phyloP scores from a whole-genome alignment of 306 rosid genomes.

The Acacia melanoxylon region DNA sequence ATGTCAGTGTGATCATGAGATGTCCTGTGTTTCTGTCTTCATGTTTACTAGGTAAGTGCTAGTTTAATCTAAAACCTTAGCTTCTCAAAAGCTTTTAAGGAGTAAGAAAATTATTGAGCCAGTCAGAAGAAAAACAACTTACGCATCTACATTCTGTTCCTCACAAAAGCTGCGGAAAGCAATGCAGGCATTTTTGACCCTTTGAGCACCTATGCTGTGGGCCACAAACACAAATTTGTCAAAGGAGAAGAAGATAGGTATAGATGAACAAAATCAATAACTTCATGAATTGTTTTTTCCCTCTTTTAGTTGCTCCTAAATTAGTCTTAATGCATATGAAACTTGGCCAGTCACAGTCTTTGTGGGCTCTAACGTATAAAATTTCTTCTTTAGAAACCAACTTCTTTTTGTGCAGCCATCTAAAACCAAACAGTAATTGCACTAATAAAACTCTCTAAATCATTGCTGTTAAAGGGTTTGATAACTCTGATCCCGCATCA shows the following conservation, averaged over 20 bases:
- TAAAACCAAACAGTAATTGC: not conserved
- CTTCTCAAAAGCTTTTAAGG: not conserved
- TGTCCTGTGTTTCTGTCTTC: not conserved
- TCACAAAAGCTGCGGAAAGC: conserved; percentile 84
- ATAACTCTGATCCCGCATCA: conserved; percentile 2
- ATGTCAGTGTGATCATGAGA: not conserved
- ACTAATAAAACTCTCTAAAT: conserved; percentile 1
- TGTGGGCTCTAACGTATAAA: not conserved
- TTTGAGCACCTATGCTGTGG: conserved; percentile 86
- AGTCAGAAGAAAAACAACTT: conserved; percentile 45
- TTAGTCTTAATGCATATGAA: not conserved
- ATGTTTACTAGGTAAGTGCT: not conserved
- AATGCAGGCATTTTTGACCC: conserved; percentile 83
- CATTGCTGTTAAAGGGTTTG: not conserved
- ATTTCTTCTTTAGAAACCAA: not conserved
- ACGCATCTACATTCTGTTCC: conserved; percentile 82
- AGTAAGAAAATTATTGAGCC: not conserved
- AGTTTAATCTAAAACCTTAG: not conserved
- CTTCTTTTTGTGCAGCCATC: not conserved
- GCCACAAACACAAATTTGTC: conserved; percentile 30
- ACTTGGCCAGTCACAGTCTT: not conserved
- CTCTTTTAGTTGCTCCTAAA: conserved; percentile 10
- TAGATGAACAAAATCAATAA: not conserved
- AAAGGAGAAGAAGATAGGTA: conserved; percentile 6
- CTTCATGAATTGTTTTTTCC: too few species aligned